phyloP scores from a whole-genome alignment of 2,329 filamentous ascomycete genomes.

The Chaetomium sp. region DNA sequence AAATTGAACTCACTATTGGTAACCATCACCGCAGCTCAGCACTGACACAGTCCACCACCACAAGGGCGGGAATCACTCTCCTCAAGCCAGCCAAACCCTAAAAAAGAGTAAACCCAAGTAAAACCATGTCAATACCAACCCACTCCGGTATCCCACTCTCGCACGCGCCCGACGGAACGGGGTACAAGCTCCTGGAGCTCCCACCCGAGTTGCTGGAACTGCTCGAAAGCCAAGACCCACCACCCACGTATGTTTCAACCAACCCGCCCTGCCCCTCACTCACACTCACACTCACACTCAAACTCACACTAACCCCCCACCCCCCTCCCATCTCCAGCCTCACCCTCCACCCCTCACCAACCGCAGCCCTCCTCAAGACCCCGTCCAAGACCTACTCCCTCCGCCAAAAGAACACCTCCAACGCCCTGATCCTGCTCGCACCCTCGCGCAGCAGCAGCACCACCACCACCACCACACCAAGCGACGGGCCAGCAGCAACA shows the following conservation, averaged over 20 bases:
- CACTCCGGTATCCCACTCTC: constrained; percentile 52
- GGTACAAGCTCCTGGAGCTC: constrained; percentile 64
- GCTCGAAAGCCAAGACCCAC: constrained; percentile 56
- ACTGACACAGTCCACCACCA: background rate
- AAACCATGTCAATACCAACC: constrained; percentile 49
- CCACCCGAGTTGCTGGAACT: constrained; percentile 59
- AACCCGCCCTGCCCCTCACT: background rate
- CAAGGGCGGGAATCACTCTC: background rate
- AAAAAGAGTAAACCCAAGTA: background rate
- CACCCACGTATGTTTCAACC: constrained; percentile 52
- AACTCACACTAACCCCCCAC: constrained; percentile 7
- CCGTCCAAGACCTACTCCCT: constrained; percentile 57
- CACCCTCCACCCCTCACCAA: constrained; percentile 52
- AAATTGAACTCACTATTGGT: too few species aligned
- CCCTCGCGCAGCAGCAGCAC: constrained; percentile 4
- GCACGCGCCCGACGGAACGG: constrained; percentile 51
- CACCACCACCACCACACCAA: background rate
- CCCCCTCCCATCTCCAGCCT: constrained; percentile 42
- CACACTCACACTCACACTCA: too few species aligned
- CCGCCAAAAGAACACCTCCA: constrained; percentile 68
- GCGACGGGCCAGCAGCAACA: constrained; percentile 17
- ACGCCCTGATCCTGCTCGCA: constrained; percentile 61
- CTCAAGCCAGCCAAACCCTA: background rate
- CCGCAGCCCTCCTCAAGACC: constrained; percentile 56
- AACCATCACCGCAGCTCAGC: background rate